Evolutionary conservation across 139 green algal species (phyloP).

Genomic region (Coccomyxa sp.): DNA sequence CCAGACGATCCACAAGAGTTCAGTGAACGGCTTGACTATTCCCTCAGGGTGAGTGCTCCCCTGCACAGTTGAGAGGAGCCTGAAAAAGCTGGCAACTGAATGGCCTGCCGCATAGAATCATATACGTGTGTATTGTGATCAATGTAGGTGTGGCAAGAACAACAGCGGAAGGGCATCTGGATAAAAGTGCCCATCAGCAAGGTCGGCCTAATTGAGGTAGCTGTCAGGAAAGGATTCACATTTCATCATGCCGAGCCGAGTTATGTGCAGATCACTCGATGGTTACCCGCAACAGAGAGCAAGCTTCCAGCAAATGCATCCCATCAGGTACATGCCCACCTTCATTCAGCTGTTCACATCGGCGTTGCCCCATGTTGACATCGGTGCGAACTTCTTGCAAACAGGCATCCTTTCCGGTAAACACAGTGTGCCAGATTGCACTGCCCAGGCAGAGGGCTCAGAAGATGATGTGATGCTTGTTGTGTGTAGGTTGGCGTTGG

Average conservation of each 20-base stretch:
- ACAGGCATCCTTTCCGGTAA: neutral
- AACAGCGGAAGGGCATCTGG: conserved; percentile 61
- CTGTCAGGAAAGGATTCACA: conserved; percentile 46
- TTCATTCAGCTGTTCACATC: neutral
- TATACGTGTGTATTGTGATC: too few species aligned
- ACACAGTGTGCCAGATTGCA: neutral
- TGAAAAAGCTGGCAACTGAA: too few species aligned
- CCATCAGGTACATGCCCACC: conserved; percentile 49
- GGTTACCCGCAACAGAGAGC: conserved; percentile 49
- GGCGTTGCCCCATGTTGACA: neutral
- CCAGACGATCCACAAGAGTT: conserved; percentile 43
- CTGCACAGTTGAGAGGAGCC: too few species aligned
- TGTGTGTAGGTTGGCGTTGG: conserved; percentile 71
- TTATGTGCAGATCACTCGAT: conserved; percentile 75
- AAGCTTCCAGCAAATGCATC: conserved; percentile 74
- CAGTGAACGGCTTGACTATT: conserved; percentile 21
- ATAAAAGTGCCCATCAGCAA: conserved; percentile 46
- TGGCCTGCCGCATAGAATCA: too few species aligned
- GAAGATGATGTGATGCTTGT: neutral
- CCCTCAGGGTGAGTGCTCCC: conserved; percentile 17
- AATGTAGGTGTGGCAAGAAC: conserved; percentile 36
- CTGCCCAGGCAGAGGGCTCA: neutral
- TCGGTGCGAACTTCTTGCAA: neutral
- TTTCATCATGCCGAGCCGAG: conserved; percentile 76
- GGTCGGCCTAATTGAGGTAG: conserved; percentile 28